Evolutionary conservation across 805 yeast species (phyloP).

Genomic region (Saturnispora hagleri): DNA sequence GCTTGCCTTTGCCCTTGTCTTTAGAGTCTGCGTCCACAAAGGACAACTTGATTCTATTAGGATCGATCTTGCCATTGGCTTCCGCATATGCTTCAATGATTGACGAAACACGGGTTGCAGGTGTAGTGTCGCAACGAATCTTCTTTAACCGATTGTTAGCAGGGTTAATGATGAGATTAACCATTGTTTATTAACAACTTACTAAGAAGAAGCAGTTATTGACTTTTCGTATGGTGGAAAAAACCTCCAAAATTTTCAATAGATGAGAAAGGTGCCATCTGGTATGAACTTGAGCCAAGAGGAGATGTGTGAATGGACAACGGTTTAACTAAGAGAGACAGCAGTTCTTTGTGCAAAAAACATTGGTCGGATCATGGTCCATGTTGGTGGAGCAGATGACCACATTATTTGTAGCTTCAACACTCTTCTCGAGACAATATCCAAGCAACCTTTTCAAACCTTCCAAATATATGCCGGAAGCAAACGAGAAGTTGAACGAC

Average conservation of each 20-base stretch:
- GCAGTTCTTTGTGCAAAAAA: too few relatives aligned
- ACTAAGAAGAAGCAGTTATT: neutral
- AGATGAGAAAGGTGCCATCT: neutral
- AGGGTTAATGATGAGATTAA: conserved; percentile 42
- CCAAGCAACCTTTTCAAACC: too few relatives aligned
- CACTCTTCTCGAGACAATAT: too few relatives aligned
- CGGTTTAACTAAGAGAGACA: too few relatives aligned
- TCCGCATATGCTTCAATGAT: conserved; percentile 35
- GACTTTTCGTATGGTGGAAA: neutral
- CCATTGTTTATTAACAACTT: conserved; percentile 27
- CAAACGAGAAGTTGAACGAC: too few relatives aligned
- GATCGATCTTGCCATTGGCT: conserved; percentile 29
- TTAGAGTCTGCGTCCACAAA: conserved; percentile 19
- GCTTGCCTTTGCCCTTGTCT: conserved; percentile 29
- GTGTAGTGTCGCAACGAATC: conserved; percentile 34
- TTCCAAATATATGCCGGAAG: too few relatives aligned
- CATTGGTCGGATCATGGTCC: too few relatives aligned
- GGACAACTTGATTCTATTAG: conserved; percentile 51
- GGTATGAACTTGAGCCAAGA: neutral
- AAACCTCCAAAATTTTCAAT: neutral
- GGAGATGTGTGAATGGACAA: neutral
- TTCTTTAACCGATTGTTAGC: conserved; percentile 51
- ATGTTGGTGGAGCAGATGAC: too few relatives aligned
- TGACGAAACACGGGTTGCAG: conserved; percentile 25
- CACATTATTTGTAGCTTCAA: too few relatives aligned